Evolutionary conservation across 2,329 filamentous ascomycete genomes (phyloP), one percentile per base, ranked within the genome.

Genomic region (Paraphaeosphaeria minitans): DNA sequence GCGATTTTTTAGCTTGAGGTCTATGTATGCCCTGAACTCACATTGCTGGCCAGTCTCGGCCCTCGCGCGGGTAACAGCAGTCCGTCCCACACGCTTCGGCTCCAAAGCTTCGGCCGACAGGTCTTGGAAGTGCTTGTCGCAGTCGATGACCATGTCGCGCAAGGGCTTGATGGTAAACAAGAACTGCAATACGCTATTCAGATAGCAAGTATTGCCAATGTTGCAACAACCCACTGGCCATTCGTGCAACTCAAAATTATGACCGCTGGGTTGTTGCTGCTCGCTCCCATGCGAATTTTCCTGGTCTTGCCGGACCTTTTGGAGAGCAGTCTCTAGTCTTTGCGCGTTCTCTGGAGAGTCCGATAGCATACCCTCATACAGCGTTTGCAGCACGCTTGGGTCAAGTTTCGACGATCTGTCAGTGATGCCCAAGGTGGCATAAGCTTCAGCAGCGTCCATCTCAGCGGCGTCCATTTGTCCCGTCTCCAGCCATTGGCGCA

Each of bases 171-270:
- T 86, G 0, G 93, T 96, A 74, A 96, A 97, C 65, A 97, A 90
- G 73, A 96, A 98, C 69, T 99, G 95, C 10, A 99, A 82, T 50
- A 99, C 85, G 77, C 94, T 98, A 80, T 99, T 99, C 55, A 99
- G 83, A 70, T 99, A 99, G 75, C 95, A 99, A 0, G 96, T 99
- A 71, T 99, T 99, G 59, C 95, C 93, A 57, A 98, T 96, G 67
- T 98, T 99, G 63, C 88, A 85, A 6, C 98, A 83, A 0, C 95
- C 95, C 22, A 96, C 91, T 0, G 95, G 95, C 75, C 91, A 87
- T 31, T 85, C 63, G 1, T 81, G 48, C 78, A 75, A 59, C 67
- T 75, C 72, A 56, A 75, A 69, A 45, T 63, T 22, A 14, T 59
- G 37, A 68, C 57, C 21, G 58, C 62, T 57, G 65, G 58, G 33